These are phyloP conservation scores for Punica granatum DNA, from an alignment of 345 rosid genomes.

Conservation along the genomic window DNA sequence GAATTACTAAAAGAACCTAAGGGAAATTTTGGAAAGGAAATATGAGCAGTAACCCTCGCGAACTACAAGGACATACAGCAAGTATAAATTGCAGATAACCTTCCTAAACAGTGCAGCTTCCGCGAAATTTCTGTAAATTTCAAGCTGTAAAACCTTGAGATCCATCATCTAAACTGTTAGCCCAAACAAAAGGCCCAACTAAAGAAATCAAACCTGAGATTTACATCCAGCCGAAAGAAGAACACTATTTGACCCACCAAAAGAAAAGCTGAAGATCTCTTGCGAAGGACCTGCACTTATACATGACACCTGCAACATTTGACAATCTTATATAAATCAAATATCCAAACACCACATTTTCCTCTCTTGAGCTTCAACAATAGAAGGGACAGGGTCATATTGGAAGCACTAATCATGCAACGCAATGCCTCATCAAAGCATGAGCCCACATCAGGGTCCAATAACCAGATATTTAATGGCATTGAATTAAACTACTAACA, in stretches of 20 bases:
- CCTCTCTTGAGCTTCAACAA: not conserved
- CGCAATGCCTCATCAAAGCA: not conserved
- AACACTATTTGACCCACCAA: slow-evolving; percentile 62
- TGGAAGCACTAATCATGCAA: not conserved
- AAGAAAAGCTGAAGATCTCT: slow-evolving; percentile 74
- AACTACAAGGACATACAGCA: not conserved
- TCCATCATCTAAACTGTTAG: not conserved
- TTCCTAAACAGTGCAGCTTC: not conserved
- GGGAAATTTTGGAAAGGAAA: too few species aligned
- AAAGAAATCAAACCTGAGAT: slow-evolving; percentile 53
- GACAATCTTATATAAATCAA: not conserved
- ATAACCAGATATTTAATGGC: not conserved
- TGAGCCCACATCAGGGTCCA: not conserved
- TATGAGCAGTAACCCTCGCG: too few species aligned
- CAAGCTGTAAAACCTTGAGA: not conserved
- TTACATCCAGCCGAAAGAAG: slow-evolving; percentile 82
- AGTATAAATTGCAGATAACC: not conserved
- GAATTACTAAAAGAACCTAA: too few species aligned
- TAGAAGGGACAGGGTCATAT: not conserved
- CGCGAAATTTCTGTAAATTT: not conserved
- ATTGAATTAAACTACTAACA: too few species aligned
- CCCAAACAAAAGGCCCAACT: not conserved
- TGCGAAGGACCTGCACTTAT: slow-evolving; percentile 37
- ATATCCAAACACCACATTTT: not conserved
- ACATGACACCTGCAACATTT: slow-evolving; percentile 45